A percentile compares a stretch with the other conserved stretches of the same genome.
Conservation (phyloP, 768 basidiomycete genomes). For the Tulasnella sp. region DNA sequence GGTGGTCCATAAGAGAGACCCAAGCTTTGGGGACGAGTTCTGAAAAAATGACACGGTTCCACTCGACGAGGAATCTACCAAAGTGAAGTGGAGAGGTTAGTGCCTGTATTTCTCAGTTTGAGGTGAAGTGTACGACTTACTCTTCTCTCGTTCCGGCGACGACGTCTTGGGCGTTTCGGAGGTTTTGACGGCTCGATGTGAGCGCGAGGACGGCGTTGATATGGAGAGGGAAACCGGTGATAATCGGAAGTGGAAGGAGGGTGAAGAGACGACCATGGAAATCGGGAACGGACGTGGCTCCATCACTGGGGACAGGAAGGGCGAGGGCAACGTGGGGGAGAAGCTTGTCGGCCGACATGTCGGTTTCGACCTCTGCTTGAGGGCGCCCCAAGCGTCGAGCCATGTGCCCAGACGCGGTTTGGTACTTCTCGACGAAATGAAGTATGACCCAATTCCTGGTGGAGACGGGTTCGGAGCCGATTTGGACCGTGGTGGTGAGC, state of each 20-base stretch:
- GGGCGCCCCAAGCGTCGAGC: conserved; percentile 22
- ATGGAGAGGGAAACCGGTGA: conserved; percentile 46
- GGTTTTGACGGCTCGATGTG: conserved; percentile 45
- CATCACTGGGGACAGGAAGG: conserved; percentile 34
- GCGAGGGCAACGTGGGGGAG: conserved; percentile 37
- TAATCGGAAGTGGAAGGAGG: conserved; percentile 46
- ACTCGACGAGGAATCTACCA: conserved; percentile 46
- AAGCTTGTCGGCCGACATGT: conserved; percentile 41
- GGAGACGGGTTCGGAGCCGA: neutral
- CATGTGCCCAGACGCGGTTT: conserved; percentile 30
- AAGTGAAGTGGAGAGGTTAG: no score
- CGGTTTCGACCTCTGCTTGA: conserved; percentile 30
- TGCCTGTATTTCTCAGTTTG: no score
- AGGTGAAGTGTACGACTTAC: conserved; percentile 34
- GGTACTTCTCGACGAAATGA: conserved; percentile 34
- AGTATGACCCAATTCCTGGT: conserved; percentile 12
- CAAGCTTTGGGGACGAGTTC: conserved; percentile 46
- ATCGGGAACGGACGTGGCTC: neutral
- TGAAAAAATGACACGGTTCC: conserved; percentile 49
- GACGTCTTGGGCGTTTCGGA: conserved; percentile 43
- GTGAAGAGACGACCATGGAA: conserved; percentile 46
- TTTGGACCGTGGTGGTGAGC: conserved; percentile 8
- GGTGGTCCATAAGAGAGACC: conserved; percentile 38
- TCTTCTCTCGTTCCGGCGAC: conserved; percentile 45
- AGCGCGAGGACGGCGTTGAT: conserved; percentile 49